Base-by-base conservation (phyloP, 1,284 basidiomycete species). In the Apiotrichum veenhuisii region DNA sequence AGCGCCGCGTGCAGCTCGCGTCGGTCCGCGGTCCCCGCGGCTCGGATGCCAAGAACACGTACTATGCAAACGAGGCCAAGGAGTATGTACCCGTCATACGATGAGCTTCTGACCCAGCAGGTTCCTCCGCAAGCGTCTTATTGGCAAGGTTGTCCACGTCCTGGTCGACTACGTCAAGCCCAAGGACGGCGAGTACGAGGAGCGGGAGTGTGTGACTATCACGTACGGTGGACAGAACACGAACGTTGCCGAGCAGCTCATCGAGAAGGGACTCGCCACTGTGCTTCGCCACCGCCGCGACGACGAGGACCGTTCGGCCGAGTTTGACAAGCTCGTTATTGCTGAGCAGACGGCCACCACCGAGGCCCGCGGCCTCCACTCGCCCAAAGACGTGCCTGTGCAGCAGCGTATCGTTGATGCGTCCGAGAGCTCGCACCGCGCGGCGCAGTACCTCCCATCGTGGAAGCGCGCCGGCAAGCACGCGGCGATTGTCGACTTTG, bases 241-340 rank as follows among this genome's bases (percentile, higher is more conserved):
- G 55, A 97, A 96, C 72, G 80, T 98, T 48, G 88, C 92, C 2
- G 91, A 95, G 71, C 88, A 93, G 71, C 80, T 98, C 36, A 86
- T 97, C 59, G 92, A 96, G 72, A 91, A 91, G 69, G 95, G 95
- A 48, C 80, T 96, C 14, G 91, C 91, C 2, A 88, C 87, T 52
- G 89, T 91, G 11, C 85, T 97, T 44, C 86, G 94, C 49, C 95
- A 98, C 77, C 88, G 86, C 66, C 85, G 91, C 42, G 94, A 96
- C 66, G 95, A 98, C 71, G 95, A 98, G 76, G 90, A 95, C 66
- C 85, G 93, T 50, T 95, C 93, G 22, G 83, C 88, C 15, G 94
- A 97, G 72, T 92, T 90, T 65, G 95, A 98, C 78, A 91, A 91
- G 75, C 81, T 98, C 43, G 92, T 98, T 83, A 86, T 88, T 38